Conservation (phyloP, 495 filamentous ascomycete genomes). For the Penicillium subrubescens region DNA sequence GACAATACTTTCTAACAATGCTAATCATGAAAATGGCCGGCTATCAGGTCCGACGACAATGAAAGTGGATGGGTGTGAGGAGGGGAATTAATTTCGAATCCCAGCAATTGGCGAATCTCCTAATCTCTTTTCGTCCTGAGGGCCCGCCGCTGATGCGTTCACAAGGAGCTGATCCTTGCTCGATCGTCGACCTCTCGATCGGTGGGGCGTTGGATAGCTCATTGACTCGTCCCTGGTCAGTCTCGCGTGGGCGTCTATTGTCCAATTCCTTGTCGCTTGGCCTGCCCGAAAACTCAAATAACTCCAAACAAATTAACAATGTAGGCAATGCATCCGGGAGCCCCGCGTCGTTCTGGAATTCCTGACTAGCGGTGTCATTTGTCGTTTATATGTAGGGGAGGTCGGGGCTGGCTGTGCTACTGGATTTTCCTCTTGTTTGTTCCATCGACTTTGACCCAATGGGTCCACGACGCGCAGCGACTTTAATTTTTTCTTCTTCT, state of each 20-base stretch:
- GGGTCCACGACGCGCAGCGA: constrained; percentile 5
- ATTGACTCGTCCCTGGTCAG: constrained; percentile 7
- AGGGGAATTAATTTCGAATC: background rate
- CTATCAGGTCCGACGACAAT: constrained; percentile 9
- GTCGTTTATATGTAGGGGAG: constrained; percentile 17
- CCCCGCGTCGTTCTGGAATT: constrained; percentile 22
- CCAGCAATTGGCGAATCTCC: constrained; percentile 13
- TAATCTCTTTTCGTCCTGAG: constrained; percentile 14
- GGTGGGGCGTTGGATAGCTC: constrained; percentile 16
- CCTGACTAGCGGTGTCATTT: constrained; percentile 13
- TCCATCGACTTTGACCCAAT: constrained; percentile 10
- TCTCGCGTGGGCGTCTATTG: constrained; percentile 21
- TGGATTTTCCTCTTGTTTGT: constrained; percentile 9
- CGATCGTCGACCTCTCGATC: constrained; percentile 25
- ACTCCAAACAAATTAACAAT: constrained; percentile 9
- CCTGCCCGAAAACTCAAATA: constrained; percentile 18
- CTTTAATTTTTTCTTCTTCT: constrained; percentile 4
- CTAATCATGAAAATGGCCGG: constrained; percentile 2
- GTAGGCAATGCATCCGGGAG: background rate
- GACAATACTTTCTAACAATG: background rate
- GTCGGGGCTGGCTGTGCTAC: constrained; percentile 6
- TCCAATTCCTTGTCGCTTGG: constrained; percentile 15
- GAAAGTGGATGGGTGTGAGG: background rate
- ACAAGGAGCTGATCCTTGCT: constrained; percentile 23
- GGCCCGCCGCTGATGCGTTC: constrained; percentile 13